Conservation (phyloP, 1,284 basidiomycete genomes). For the Marasmius tenuissimus region DNA sequence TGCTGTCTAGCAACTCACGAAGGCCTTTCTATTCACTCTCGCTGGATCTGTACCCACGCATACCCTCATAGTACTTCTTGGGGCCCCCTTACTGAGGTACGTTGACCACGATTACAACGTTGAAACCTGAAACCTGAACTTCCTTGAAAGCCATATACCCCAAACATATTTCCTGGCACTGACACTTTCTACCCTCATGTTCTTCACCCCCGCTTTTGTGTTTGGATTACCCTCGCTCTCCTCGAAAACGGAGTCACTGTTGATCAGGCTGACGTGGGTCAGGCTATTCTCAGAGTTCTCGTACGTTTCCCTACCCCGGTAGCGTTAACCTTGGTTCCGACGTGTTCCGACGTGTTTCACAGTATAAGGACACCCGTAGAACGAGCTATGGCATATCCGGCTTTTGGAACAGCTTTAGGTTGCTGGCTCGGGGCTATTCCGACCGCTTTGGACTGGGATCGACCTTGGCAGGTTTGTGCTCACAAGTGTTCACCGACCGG, state of each 20-base stretch:
- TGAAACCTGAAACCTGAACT: constrained; percentile 11
- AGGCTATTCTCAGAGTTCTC: constrained; percentile 77
- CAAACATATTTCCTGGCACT: constrained; percentile 72
- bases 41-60: constrained; percentile 49
- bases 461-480: constrained; percentile 85
- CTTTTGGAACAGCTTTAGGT: constrained; percentile 70
- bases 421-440: constrained; percentile 81
- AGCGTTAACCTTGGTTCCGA: background rate
- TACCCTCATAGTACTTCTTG: constrained; percentile 63
- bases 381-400: constrained; percentile 77
- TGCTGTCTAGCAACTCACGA: constrained; percentile 37
- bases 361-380: constrained; percentile 73
- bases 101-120: constrained; percentile 17
- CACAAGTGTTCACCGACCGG: background rate
- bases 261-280: constrained; percentile 63
- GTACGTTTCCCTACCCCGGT: constrained; percentile 46
- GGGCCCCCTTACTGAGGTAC: constrained; percentile 69
- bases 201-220: constrained; percentile 69
- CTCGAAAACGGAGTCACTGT: constrained; percentile 39
- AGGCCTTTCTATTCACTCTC: constrained; percentile 57
- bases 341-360: constrained; percentile 5
- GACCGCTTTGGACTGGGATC: constrained; percentile 91
- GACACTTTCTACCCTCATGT: constrained; percentile 65
- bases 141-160: constrained; percentile 39
- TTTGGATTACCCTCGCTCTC: constrained; percentile 62